Evolutionary conservation across 345 rosid species (phyloP).

Genomic region (Diplotaxis tenuifolia): DNA sequence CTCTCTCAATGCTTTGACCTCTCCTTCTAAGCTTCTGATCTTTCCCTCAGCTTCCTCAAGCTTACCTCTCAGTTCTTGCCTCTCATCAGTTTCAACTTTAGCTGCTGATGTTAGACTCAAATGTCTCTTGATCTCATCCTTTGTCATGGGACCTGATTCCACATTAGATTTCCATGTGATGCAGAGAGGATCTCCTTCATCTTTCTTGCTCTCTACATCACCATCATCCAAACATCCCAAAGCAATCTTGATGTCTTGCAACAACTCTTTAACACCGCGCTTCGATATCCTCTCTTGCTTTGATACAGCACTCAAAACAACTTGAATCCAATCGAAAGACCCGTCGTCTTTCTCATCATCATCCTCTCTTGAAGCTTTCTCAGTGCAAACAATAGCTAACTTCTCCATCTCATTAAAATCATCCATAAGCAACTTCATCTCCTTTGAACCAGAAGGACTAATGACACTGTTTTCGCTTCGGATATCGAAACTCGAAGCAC

Average conservation of each 20-base stretch:
- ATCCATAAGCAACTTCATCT: constrained; percentile 60
- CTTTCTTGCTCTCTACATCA: constrained; percentile 10
- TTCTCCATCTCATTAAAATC: constrained; percentile 84
- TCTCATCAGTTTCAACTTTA: constrained; percentile 46
- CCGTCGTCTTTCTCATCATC: constrained; percentile 31
- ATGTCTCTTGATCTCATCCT: constrained; percentile 62
- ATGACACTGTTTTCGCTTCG: constrained; percentile 45
- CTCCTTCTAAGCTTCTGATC: constrained; percentile 46
- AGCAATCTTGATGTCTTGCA: constrained; percentile 78
- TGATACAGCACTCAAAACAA: constrained; percentile 65
- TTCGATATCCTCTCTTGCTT: constrained; percentile 67
- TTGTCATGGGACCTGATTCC: constrained; percentile 44
- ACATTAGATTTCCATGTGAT: constrained; percentile 47
- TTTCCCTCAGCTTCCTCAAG: constrained; percentile 48
- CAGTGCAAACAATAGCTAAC: constrained; percentile 64
- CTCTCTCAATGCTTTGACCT: constrained; percentile 51
- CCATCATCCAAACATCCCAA: constrained; percentile 50
- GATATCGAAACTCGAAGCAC: constrained; percentile 43
- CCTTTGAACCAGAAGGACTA: constrained; percentile 64
- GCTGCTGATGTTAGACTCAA: constrained; percentile 40
- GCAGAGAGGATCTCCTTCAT: constrained; percentile 34
- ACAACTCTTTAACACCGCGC: constrained; percentile 49
- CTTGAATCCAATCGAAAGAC: constrained; percentile 92
- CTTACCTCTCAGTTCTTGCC: constrained; percentile 39
- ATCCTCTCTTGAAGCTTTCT: constrained; percentile 36